phyloP scores from a whole-genome alignment of 1,284 basidiomycete genomes.

The Lignosus rhinocerotis region DNA sequence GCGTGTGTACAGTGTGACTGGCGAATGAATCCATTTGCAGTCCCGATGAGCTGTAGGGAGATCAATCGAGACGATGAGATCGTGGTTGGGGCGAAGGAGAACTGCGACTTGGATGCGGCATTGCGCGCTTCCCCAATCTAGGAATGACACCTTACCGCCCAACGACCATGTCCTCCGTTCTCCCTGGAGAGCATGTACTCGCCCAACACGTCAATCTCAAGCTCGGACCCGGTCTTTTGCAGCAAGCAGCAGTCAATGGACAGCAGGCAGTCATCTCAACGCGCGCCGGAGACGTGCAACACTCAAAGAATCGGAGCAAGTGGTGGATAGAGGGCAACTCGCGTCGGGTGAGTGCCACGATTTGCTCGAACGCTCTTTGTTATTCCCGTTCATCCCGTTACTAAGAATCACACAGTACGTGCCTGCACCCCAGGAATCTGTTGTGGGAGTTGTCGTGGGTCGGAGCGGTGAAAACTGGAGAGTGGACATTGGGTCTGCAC shows the following conservation, averaged over 20 bases:
- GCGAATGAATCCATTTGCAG: constrained; percentile 10
- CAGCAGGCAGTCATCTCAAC: constrained; percentile 56
- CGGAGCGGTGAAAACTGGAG: constrained; percentile 79
- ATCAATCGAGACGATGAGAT: not conserved
- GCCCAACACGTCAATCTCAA: constrained; percentile 77
- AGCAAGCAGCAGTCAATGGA: constrained; percentile 39
- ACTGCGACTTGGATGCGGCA: not conserved
- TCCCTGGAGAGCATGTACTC: constrained; percentile 70
- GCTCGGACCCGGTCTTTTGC: constrained; percentile 73
- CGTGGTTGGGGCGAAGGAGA: constrained; percentile 4
- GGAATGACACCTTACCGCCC: no score
- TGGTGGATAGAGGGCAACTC: constrained; percentile 86
- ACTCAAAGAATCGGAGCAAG: constrained; percentile 67
- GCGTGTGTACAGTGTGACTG: constrained; percentile 38
- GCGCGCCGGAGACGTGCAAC: constrained; percentile 64
- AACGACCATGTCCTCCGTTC: constrained; percentile 51
- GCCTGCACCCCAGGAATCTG: constrained; percentile 80
- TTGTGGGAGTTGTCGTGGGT: constrained; percentile 71
- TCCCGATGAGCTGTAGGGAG: not conserved
- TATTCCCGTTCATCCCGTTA: not conserved
- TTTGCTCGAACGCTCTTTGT: not conserved
- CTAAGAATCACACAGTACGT: constrained; percentile 59
- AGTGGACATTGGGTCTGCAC: constrained; percentile 82
- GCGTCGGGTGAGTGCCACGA: constrained; percentile 54
- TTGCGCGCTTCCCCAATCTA: not conserved